These are phyloP conservation scores for Euphrasia arctica DNA, from an alignment of 305 asterid species.

Conservation along the genomic window DNA sequence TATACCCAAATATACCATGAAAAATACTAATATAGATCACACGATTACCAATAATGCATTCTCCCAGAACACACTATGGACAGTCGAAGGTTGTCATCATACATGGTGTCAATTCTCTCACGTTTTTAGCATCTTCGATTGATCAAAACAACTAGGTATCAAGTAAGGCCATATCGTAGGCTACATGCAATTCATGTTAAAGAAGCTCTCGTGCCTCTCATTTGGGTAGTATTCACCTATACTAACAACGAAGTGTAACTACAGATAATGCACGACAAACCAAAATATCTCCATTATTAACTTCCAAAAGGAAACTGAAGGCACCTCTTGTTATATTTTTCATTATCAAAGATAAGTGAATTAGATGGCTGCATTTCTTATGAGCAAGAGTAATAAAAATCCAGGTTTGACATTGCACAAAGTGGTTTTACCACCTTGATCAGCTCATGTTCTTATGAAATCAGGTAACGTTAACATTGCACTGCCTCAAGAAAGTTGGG, in stretches of 20 bases:
- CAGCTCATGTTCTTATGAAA: background rate
- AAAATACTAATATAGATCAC: no score
- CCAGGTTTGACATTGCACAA: background rate
- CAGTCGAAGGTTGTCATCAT: background rate
- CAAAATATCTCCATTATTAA: background rate
- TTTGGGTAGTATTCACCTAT: background rate
- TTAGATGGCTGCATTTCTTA: background rate
- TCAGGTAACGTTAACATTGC: background rate
- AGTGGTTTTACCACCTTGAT: background rate
- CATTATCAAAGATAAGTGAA: background rate
- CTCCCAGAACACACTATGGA: background rate
- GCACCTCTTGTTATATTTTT: no score
- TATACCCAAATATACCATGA: no score
- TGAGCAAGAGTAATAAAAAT: background rate
- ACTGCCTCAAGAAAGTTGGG: constrained; percentile 1
- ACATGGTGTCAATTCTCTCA: background rate
- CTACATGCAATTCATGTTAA: background rate
- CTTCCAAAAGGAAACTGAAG: no score
- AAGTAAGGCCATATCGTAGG: background rate
- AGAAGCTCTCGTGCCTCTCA: background rate
- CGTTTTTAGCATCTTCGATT: background rate
- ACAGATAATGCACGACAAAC: background rate
- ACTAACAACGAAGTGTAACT: background rate
- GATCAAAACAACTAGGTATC: background rate
- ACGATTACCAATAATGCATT: background rate